Conservation (phyloP, 306 rosid genomes). For the Vachellia collinsii region DNA sequence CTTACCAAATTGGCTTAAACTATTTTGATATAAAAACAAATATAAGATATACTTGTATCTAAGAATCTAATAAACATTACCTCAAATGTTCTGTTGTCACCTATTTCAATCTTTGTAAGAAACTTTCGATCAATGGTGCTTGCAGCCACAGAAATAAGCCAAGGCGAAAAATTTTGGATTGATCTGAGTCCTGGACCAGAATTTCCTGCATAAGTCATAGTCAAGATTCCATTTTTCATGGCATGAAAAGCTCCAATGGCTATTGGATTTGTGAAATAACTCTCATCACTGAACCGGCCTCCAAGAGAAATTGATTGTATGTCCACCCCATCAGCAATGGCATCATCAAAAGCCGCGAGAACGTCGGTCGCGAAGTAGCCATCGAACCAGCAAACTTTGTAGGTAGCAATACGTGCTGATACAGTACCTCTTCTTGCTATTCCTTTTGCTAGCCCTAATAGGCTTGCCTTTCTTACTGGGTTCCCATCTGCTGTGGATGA, state of each 20-base stretch:
- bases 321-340: no score
- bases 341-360: no score
- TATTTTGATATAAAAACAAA: no score
- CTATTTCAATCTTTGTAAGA: conserved; percentile 39
- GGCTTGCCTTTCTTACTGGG: conserved; percentile 41
- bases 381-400: conserved; percentile 55
- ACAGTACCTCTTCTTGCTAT: conserved; percentile 57
- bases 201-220: conserved; percentile 49
- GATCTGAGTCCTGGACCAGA: conserved; percentile 26
- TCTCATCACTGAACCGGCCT: accelerated
- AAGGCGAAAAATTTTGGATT: conserved; percentile 43
- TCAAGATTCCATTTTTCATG: conserved; percentile 45
- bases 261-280: conserved; percentile 24
- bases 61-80: neutral
- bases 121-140: conserved; percentile 54
- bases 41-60: no score
- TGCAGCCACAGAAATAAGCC: conserved; percentile 62
- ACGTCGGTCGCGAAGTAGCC: no score
- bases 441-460: conserved; percentile 47
- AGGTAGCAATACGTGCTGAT: conserved; percentile 58
- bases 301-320: conserved; percentile 47
- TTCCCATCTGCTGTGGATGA: conserved; percentile 59
- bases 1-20: no score
- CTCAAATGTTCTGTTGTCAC: conserved; percentile 39
- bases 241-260: conserved; percentile 64